Evolutionary conservation across 2,329 filamentous ascomycete genomes (phyloP).

Genomic region (Fusarium floridanum): DNA sequence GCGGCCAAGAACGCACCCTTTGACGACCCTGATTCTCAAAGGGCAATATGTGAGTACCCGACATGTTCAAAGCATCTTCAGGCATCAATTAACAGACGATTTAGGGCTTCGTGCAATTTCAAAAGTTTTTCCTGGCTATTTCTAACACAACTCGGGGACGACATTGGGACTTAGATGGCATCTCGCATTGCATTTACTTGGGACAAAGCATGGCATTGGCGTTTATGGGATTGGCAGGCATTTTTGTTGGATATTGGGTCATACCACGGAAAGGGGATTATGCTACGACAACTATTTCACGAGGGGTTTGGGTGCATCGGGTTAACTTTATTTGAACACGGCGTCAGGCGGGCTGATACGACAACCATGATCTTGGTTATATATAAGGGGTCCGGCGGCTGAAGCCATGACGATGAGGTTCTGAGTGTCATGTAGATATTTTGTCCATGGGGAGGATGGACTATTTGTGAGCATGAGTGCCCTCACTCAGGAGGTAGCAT

Average conservation of each 20-base stretch:
- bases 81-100: constrained; percentile 23
- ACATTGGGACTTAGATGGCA: constrained; percentile 21
- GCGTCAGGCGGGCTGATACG: constrained; percentile 30
- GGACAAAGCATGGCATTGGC: constrained; percentile 47
- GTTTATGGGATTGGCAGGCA: constrained; percentile 41
- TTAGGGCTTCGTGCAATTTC: constrained; percentile 59
- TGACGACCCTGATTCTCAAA: constrained; percentile 57
- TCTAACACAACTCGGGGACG: constrained; percentile 32
- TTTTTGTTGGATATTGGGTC: constrained; percentile 30
- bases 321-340: constrained; percentile 33
- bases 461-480: background rate
- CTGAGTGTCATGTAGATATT: background rate
- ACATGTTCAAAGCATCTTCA: background rate
- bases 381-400: background rate
- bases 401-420: background rate
- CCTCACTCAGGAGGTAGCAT: background rate
- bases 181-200: constrained; percentile 32
- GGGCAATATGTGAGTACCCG: constrained; percentile 55
- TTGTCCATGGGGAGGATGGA: background rate
- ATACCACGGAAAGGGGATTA: constrained; percentile 29
- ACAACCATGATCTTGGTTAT: constrained; percentile 16
- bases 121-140: constrained; percentile 59
- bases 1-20: constrained; percentile 58
- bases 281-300: constrained; percentile 28
- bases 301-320: constrained; percentile 32